Evolutionary conservation across 2,329 filamentous ascomycete genomes (phyloP).

Genomic region (Nannizziopsis barbatae): DNA sequence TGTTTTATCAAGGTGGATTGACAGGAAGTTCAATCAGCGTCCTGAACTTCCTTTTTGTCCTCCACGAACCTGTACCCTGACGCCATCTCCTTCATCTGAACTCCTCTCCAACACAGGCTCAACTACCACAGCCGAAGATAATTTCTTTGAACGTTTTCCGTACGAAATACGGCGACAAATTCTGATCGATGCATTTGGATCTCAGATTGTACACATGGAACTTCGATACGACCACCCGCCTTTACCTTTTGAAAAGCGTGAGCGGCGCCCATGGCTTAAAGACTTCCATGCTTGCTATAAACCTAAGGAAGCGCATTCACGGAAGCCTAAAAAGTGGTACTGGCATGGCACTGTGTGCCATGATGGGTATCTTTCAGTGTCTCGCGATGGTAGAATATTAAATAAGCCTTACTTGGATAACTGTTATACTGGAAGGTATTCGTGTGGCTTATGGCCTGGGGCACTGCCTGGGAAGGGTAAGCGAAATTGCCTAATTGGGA

Average conservation of each 20-base stretch:
- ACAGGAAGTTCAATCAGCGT: neutral
- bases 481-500: constrained; percentile 17
- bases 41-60: neutral
- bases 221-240: constrained; percentile 1
- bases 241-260: neutral
- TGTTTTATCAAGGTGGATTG: neutral
- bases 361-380: neutral
- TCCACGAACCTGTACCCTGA: neutral
- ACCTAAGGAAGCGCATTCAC: neutral
- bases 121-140: constrained; percentile 2
- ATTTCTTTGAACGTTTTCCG: constrained; percentile 18
- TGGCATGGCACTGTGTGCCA: constrained; percentile 11
- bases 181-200: constrained; percentile 8
- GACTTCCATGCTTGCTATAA: neutral
- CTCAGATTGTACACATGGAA: constrained; percentile 7
- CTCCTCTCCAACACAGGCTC: neutral
- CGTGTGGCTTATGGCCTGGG: constrained; percentile 1
- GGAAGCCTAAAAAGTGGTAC: constrained; percentile 4
- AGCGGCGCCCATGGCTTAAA: neutral
- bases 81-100: neutral
- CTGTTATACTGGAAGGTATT: neutral
- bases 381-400: neutral
- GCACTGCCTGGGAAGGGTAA: neutral
- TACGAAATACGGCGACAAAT: constrained; percentile 22
- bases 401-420: neutral